A percentile compares a stretch with the other conserved stretches of the same genome.
These are phyloP conservation scores for Lithospermum erythrorhizon DNA, from an alignment of 257 asterid species.

Conservation along the genomic window DNA sequence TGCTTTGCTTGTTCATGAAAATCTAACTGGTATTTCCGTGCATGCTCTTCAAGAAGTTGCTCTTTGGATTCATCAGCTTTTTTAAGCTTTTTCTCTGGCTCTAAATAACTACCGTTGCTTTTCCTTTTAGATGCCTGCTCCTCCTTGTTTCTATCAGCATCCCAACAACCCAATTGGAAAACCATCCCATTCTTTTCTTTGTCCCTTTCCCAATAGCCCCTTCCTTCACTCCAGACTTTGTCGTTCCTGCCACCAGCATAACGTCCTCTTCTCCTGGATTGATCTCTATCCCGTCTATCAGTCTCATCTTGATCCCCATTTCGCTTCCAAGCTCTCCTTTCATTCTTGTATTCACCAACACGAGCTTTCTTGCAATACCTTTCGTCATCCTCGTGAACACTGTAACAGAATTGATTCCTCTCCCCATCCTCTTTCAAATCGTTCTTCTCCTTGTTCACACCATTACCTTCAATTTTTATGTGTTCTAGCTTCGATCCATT, in stretches of 20 bases:
- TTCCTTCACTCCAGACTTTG: constrained; percentile 46
- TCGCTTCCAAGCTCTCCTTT: constrained; percentile 34
- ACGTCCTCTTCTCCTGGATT: constrained; percentile 51
- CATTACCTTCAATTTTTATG: neutral
- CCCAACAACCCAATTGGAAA: constrained; percentile 76
- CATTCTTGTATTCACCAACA: constrained; percentile 32
- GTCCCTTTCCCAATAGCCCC: constrained; percentile 95
- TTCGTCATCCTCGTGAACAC: constrained; percentile 21
- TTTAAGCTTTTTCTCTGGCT: constrained; percentile 37
- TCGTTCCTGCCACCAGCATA: constrained; percentile 45
- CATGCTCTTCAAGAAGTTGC: constrained; percentile 68
- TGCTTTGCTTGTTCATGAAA: constrained; percentile 93
- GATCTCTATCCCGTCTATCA: constrained; percentile 48
- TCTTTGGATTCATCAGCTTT: constrained; percentile 29
- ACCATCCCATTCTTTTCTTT: constrained; percentile 67
- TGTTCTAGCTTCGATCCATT: neutral
- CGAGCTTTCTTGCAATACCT: constrained; percentile 38
- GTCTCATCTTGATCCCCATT: constrained; percentile 32
- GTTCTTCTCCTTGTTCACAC: neutral
- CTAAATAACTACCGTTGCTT: constrained; percentile 21
- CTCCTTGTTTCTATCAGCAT: constrained; percentile 44
- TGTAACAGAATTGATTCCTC: constrained; percentile 5
- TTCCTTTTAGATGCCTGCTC: constrained; percentile 34
- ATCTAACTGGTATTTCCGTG: constrained; percentile 94
- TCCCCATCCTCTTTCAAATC: constrained; percentile 1